Evolutionary conservation across 1,284 basidiomycete genomes (phyloP).

Genomic region (Puccinia brachypodii): DNA sequence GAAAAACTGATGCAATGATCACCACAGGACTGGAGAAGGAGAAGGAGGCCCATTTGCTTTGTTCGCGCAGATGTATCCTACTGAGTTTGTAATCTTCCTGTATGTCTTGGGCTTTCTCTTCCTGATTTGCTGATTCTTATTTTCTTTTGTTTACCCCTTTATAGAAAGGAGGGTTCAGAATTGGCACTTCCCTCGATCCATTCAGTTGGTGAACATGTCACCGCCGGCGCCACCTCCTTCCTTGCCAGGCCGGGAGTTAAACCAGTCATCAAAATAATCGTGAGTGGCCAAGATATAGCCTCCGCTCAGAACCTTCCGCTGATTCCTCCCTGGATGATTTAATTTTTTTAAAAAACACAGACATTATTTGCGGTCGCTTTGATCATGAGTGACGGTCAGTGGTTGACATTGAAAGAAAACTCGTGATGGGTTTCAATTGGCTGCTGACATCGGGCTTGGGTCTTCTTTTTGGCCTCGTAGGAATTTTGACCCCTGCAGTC

Average conservation of each 20-base stretch:
- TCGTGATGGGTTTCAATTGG: background rate
- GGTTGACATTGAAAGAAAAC: background rate
- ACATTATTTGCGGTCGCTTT: conserved; percentile 47
- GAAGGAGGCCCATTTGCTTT: conserved; percentile 47
- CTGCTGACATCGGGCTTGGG: background rate
- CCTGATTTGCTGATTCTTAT: background rate
- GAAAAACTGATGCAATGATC: background rate
- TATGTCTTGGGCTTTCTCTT: background rate
- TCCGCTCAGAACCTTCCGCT: background rate
- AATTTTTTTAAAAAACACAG: background rate
- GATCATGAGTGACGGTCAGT: conserved; percentile 48
- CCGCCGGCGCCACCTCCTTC: conserved; percentile 32
- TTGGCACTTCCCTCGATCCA: conserved; percentile 33
- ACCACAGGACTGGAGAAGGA: conserved; percentile 37
- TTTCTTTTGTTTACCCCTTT: background rate
- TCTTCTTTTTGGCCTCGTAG: background rate
- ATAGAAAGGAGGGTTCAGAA: conserved; percentile 27
- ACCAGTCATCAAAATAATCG: conserved; percentile 39
- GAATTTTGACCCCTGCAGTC: conserved; percentile 64
- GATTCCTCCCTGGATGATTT: background rate
- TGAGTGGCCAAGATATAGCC: background rate
- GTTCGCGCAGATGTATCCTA: conserved; percentile 46
- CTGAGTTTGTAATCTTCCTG: conserved; percentile 34
- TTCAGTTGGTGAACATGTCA: conserved; percentile 6
- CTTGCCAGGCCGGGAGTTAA: conserved; percentile 30